Evolutionary conservation across 768 basidiomycete species (phyloP), one percentile per base, ranked within the genome.

Genomic region (Leucosporidium scottii): DNA sequence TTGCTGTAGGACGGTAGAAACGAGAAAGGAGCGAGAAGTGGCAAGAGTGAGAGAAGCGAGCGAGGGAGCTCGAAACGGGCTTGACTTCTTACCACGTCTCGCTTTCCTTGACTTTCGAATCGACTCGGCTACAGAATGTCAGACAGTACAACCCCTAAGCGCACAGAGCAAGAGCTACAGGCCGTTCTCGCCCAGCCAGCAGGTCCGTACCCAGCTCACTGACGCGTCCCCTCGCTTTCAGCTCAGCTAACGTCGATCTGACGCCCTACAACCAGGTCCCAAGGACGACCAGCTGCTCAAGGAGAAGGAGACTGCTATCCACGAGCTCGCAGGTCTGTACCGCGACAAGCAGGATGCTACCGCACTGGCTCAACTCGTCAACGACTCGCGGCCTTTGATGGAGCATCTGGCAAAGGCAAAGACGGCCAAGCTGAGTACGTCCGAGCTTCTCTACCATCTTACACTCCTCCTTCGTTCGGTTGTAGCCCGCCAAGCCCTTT

Each of bases 401-500:
- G 87, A 90, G 0, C 88, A 88, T n/a, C 90, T 91, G 0, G 93
- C 93, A 21, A 97, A 97, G 79, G 93, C 93, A 1, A 96, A 97
- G 79, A 96, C 94, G 0, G 93, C 93, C 4, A 94, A 94, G 80
- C 85, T 97, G 71, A 94, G 92, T 92, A 69, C 73, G 87, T 79
- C 31, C 67, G 59, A 31, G 27, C 21, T 39, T 20, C 30, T 36
- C 23, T 18, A 13, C 53, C 34, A 50, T 36, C 5, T 15, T 57
- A 27, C 25, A 25, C 3, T n/a, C 18, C 25, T 34, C 13, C n/a
- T 59, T 47, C 55, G 25, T 65, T 72, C 30, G 34, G 25, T 44
- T 53, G n/a, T 39, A 28, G 2, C 57, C 34, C 15, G 7, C 3
- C 3, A 44, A 13, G 8, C 65, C 4, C 18, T 28, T 21, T 34